Evolutionary conservation across 129 eudicot genomes (phyloP), one percentile per base, ranked within the genome.

Genomic region (sunflower (Helianthus annuus)): DNA sequence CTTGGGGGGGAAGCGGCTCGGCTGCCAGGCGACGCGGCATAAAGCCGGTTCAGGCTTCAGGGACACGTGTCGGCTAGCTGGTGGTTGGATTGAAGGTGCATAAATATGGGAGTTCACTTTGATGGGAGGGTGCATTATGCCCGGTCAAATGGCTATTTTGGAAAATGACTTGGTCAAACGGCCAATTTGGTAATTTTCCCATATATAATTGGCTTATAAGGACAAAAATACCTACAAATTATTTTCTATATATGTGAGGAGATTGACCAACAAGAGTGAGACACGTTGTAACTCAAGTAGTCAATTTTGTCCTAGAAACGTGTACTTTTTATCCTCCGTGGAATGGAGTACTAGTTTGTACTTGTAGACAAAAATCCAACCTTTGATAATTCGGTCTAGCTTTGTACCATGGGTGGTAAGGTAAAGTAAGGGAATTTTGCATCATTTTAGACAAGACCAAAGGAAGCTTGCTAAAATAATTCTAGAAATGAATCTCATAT

Each of bases 321-420:
- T 32, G 16, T 60, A 60, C 17, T 29, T 60, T 60, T 7, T 58
- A 58, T 58, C 14, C 64, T 29, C 15, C 42, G 65, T 60, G 64
- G 32, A 12, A 59, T 59, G 42, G 44, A 32, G 65, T 59, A 12
- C 65, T 59, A 58, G 34, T 59, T 59, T 59, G 65, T 59, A 58
- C 64, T 4, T 58, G 40, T n/a, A 58, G 16, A 57, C 63, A 57
- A 57, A 57, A 57, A 57, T 57, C 63, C 36, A 57, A 57, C n/a
- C 38, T 57, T 22, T 57, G 63, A 57, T 57, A 10, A 22, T 16
- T 34, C 39, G 15, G 10, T 24, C 64, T 57, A 57, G 8, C 64
- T 57, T 57, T 57, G 38, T 22, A 57, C 38, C n/a, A 57, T 55
- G 1, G 13, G 6, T 55, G 2, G 61, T 6, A 54, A 2, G 2